phyloP scores from a whole-genome alignment of 2,329 filamentous ascomycete genomes.

The Dothistroma pini region DNA sequence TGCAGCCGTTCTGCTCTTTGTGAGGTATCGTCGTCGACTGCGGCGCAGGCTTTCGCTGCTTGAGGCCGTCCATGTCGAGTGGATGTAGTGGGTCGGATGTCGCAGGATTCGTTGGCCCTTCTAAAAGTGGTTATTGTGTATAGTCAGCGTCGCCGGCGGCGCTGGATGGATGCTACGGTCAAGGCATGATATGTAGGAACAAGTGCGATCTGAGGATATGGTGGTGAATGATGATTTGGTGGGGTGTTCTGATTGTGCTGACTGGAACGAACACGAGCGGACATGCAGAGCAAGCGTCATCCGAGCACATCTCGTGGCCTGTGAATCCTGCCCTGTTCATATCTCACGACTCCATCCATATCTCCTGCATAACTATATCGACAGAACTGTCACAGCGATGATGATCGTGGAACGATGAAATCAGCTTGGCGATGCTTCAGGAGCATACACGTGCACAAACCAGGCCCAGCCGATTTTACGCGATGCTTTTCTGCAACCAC shows the following conservation, averaged over 20 bases:
- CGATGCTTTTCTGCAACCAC: slow-evolving; percentile 51
- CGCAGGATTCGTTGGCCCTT: neutral
- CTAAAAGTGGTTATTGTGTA: neutral
- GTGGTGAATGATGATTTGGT: neutral
- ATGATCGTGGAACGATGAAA: slow-evolving; percentile 33
- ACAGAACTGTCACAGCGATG: neutral
- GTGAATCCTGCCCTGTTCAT: neutral
- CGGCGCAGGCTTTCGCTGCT: slow-evolving; percentile 23
- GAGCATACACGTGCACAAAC: slow-evolving; percentile 22
- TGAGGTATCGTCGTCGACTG: slow-evolving; percentile 1
- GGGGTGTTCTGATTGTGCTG: neutral
- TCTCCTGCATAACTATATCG: neutral
- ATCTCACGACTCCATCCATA: neutral
- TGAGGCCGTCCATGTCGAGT: slow-evolving; percentile 21
- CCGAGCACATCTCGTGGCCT: neutral
- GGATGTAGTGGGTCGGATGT: neutral
- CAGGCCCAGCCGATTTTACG: neutral
- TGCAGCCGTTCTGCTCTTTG: slow-evolving; percentile 4
- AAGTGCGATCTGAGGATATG: neutral
- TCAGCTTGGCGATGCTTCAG: slow-evolving; percentile 26
- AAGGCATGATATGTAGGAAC: neutral
- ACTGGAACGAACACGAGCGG: neutral
- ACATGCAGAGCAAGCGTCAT: neutral
- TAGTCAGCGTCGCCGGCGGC: slow-evolving; percentile 16
- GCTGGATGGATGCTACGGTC: neutral